Evolutionary conservation across 1,284 basidiomycete species (phyloP), one percentile per base, ranked within the genome.

Genomic region (Malassezia sp.): DNA sequence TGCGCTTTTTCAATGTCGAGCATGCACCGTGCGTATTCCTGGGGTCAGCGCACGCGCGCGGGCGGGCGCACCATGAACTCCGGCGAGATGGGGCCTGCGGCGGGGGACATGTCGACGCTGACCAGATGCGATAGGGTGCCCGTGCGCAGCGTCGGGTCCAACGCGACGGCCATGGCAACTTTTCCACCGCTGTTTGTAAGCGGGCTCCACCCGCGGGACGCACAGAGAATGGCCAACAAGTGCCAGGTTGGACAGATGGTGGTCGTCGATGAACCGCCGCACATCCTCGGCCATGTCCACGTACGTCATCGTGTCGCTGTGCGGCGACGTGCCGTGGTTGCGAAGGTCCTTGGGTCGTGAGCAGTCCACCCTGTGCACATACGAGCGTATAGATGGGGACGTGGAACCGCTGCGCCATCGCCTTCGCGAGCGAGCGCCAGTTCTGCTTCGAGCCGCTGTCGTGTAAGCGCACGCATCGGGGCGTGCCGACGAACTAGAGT

Each of bases 141-240:
- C 14, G 70, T 2, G 75, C 71, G 36, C 71, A 72, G 14, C 65
- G 23, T 77, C 72, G 60, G 75, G 45, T 73, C 67, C 18, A 90
- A 76, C 0, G 85, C 84, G 23, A 84, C 72, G 1, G 81, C 68
- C 84, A 86, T 86, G 0, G 82, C 83, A 1, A 80, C 83, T 71
- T 90, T 90, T 11, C 87, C 87, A 47, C 87, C 86, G 84, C n/a
- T n/a, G n/a, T n/a, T n/a, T n/a, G n/a, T n/a, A n/a, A n/a, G n/a
- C n/a, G n/a, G n/a, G n/a, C n/a, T n/a, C n/a, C n/a, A n/a, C n/a
- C n/a, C n/a, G n/a, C n/a, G n/a, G n/a, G n/a, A n/a, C n/a, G n/a
- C n/a, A n/a, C n/a, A 89, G 86, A 2, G 85, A 88, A 62, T 88
- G 86, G 0, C 85, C 87, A 6, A 87, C 73, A 2, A 89, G 74